Evolutionary conservation across 2,329 filamentous ascomycete genomes (phyloP).

Genomic region (Ceratocystiopsis sp.): DNA sequence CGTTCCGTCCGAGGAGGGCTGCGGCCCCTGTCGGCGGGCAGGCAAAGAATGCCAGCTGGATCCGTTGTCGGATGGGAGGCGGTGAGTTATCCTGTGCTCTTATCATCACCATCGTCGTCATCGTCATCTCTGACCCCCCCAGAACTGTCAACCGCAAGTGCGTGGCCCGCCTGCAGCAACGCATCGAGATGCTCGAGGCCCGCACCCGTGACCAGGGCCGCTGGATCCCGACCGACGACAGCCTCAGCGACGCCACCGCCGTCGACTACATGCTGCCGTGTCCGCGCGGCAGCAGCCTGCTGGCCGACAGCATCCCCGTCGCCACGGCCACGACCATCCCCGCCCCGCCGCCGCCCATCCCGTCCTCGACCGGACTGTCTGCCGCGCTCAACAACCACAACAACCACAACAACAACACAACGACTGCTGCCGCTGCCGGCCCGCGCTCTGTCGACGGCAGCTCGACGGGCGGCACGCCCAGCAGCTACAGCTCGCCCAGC

Average conservation of each 20-base stretch:
- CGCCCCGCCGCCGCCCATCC: too few species aligned
- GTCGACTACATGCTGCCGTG: too few species aligned
- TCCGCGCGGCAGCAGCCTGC: too few species aligned
- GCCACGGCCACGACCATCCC: too few species aligned
- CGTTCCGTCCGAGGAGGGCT: not conserved
- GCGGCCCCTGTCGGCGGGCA: constrained; percentile 3
- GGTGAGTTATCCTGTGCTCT: too few species aligned
- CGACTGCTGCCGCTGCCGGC: too few species aligned
- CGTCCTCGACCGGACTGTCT: too few species aligned
- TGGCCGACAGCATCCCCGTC: too few species aligned
- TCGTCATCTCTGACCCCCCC: too few species aligned
- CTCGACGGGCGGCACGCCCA: not conserved
- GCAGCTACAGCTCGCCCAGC: not conserved
- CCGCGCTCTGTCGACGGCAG: not conserved
- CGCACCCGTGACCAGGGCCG: not conserved
- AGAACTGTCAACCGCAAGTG: constrained; percentile 1
- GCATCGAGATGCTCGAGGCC: constrained; percentile 3
- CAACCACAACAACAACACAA: too few species aligned
- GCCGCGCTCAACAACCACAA: too few species aligned
- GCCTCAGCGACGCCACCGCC: not conserved
- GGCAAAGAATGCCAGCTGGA: constrained; percentile 2
- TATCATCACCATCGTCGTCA: too few species aligned
- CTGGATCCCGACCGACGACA: not conserved
- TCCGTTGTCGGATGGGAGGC: constrained; percentile 2
- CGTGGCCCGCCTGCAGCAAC: constrained; percentile 3